Conservation (phyloP, 352 stramenopile species). For the Phytophthora syringae region DNA sequence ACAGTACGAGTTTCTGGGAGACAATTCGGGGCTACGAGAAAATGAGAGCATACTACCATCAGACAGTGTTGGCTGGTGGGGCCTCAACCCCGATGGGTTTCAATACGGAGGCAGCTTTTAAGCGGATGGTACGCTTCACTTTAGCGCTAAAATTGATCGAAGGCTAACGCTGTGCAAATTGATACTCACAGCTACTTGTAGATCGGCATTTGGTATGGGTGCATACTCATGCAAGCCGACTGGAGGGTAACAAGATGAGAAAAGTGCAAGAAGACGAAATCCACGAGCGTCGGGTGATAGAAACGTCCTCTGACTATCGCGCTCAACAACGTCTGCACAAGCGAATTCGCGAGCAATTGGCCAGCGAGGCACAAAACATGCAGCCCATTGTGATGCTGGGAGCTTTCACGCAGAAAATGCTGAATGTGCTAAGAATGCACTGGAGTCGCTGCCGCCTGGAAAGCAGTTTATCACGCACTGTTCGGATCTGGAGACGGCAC, state of each 20-base stretch:
- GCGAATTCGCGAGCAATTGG: conserved; percentile 43
- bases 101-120: conserved; percentile 67
- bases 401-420: conserved; percentile 54
- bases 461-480: conserved; percentile 42
- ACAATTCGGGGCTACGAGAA: conserved; percentile 53
- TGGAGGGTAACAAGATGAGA: conserved; percentile 35
- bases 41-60: conserved; percentile 44
- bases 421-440: conserved; percentile 36
- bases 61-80: conserved; percentile 32
- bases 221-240: conserved; percentile 41
- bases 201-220: conserved; percentile 52
- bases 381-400: conserved; percentile 54
- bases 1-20: conserved; percentile 47
- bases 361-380: conserved; percentile 45
- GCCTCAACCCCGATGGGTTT: conserved; percentile 57
- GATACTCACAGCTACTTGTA: conserved; percentile 43
- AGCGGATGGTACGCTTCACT: conserved; percentile 37
- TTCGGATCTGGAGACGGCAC: conserved; percentile 56
- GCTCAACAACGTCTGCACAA: conserved; percentile 47
- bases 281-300: conserved; percentile 48
- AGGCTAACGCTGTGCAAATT: conserved; percentile 7
- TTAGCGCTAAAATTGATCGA: neutral
- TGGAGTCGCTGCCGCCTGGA: conserved; percentile 50
- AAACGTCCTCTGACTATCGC: conserved; percentile 58
- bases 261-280: conserved; percentile 59